phyloP scores from a whole-genome alignment of 2,329 filamentous ascomycete genomes.

The Colletotrichum magnum region DNA sequence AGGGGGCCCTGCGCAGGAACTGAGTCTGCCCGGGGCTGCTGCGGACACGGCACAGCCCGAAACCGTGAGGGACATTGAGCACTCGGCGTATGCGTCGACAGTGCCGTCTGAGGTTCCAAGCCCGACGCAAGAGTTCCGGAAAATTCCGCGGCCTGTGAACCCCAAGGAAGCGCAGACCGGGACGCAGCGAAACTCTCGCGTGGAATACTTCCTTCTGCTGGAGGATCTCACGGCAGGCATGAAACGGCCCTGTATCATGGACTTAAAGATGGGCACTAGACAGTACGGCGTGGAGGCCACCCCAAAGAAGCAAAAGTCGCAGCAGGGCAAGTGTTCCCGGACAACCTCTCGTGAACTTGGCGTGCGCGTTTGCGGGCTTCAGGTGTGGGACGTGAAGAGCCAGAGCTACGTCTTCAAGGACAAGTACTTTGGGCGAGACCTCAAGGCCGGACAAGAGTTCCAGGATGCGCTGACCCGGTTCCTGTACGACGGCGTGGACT shows the following conservation, averaged over 20 bases:
- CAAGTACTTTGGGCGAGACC: conserved; percentile 93
- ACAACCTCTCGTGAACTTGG: conserved; percentile 94
- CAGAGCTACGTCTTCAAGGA: conserved; percentile 95
- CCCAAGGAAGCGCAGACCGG: conserved; percentile 78
- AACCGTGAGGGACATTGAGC: conserved; percentile 5
- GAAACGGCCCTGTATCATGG: conserved; percentile 96
- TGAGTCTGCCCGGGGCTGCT: conserved; percentile 26
- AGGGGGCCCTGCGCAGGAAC: conserved; percentile 8
- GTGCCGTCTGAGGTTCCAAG: conserved; percentile 54
- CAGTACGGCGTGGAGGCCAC: conserved; percentile 95
- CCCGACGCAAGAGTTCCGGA: conserved; percentile 55
- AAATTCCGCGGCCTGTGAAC: conserved; percentile 75
- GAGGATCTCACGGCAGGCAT: conserved; percentile 97
- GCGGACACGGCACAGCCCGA: conserved; percentile 25
- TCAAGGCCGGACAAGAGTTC: conserved; percentile 91
- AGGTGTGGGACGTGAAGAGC: conserved; percentile 91
- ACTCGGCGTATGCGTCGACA: conserved; percentile 30
- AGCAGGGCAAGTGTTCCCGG: conserved; percentile 90
- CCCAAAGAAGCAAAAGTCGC: conserved; percentile 93
- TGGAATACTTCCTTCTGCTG: conserved; percentile 92
- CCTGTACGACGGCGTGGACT: conserved; percentile 89
- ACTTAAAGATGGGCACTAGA: conserved; percentile 98
- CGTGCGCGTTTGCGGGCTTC: conserved; percentile 94
- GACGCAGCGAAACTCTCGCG: conserved; percentile 72
- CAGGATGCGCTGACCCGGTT: conserved; percentile 90